Conservation (phyloP, 805 yeast genomes). For the Nakazawaea ambrosiae region DNA sequence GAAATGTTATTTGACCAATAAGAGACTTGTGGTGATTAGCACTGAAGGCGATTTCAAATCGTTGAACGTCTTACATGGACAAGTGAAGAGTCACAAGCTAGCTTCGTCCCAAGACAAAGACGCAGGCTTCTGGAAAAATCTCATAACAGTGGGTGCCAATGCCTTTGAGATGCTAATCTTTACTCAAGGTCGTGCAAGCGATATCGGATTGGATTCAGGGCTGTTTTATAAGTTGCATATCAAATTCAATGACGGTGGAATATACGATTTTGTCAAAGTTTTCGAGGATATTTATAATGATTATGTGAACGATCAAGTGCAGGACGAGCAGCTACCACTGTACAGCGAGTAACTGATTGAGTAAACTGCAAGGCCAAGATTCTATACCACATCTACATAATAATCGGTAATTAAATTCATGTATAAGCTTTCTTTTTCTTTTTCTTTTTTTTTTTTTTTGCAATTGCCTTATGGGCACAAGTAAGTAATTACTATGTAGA, state of each 20-base stretch:
- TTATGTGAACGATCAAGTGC: conserved; percentile 24
- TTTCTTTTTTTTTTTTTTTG: conserved; percentile 1
- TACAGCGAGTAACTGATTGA: conserved; percentile 23
- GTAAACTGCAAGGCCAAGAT: no score
- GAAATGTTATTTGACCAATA: conserved; percentile 32
- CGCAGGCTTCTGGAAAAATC: not conserved
- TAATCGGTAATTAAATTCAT: no score
- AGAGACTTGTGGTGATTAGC: conserved; percentile 32
- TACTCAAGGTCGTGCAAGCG: conserved; percentile 19
- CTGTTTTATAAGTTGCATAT: conserved; percentile 31
- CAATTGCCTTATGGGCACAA: not conserved
- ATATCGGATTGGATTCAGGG: conserved; percentile 27
- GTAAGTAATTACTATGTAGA: no score
- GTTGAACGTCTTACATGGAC: conserved; percentile 31
- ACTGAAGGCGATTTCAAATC: conserved; percentile 35
- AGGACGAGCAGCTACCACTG: conserved; percentile 37
- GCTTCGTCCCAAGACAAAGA: conserved; percentile 6
- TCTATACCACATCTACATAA: no score
- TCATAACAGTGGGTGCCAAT: conserved; percentile 32
- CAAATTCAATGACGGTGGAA: conserved; percentile 41
- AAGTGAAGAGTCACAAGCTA: conserved; percentile 26
- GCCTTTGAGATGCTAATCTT: conserved; percentile 2
- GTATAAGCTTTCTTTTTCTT: no score
- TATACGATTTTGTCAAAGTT: conserved; percentile 30
- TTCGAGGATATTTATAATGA: conserved; percentile 29